Evolutionary conservation across 768 basidiomycete genomes (phyloP).

Genomic region (Trametes maxima): DNA sequence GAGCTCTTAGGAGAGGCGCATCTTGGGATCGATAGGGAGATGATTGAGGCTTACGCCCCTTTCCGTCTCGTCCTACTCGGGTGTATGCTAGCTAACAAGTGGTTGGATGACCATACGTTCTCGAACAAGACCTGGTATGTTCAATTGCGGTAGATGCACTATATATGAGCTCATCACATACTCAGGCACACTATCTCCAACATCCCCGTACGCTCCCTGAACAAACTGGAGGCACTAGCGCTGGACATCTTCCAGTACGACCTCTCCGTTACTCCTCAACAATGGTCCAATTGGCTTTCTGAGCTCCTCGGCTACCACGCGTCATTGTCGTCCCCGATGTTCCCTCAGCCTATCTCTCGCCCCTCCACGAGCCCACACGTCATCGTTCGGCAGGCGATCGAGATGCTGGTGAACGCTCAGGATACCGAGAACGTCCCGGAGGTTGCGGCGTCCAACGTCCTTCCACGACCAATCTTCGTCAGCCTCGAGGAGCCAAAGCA

Average conservation of each 20-base stretch:
- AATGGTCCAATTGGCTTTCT: constrained; percentile 74
- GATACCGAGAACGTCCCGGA: constrained; percentile 25
- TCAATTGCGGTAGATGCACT: not conserved
- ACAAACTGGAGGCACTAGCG: constrained; percentile 70
- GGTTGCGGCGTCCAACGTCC: constrained; percentile 26
- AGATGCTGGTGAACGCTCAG: constrained; percentile 64
- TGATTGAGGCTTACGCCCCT: constrained; percentile 59
- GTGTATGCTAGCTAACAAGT: constrained; percentile 87
- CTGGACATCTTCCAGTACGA: constrained; percentile 73
- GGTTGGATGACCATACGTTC: constrained; percentile 87
- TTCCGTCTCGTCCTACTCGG: constrained; percentile 79
- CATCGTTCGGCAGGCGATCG: constrained; percentile 68
- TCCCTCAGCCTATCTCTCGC: constrained; percentile 76
- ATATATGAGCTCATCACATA: not conserved
- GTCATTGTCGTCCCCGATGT: constrained; percentile 58
- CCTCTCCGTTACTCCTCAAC: constrained; percentile 61
- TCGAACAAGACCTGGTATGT: constrained; percentile 87
- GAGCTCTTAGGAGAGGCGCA: constrained; percentile 59
- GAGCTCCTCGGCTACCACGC: constrained; percentile 67
- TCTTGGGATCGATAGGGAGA: constrained; percentile 47
- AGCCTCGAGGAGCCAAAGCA: constrained; percentile 66
- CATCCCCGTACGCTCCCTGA: constrained; percentile 68
- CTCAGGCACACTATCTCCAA: constrained; percentile 79
- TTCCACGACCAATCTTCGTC: constrained; percentile 70
- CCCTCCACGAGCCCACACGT: constrained; percentile 73